Evolutionary conservation across 192 early-diverging fungal genomes (phyloP).

Genomic region (Rhizoclosmatium sp.): DNA sequence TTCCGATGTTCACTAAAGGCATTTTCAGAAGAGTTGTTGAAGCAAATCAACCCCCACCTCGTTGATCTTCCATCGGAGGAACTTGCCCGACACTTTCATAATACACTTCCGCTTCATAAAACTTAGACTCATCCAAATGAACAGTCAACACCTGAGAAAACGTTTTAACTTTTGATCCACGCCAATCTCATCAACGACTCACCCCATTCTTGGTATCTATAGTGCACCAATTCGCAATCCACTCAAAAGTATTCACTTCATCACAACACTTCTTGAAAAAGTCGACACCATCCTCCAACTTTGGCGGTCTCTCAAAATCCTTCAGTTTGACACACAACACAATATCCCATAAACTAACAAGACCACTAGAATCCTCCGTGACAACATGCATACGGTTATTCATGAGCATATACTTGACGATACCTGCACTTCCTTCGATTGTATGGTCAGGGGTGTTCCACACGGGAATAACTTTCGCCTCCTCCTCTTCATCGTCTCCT

Average conservation of each 20-base stretch:
- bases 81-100: conserved; percentile 75
- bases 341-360: conserved; percentile 92
- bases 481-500: conserved; percentile 33
- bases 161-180: not conserved
- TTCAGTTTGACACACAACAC: conserved; percentile 67
- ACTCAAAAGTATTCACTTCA: conserved; percentile 72
- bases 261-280: conserved; percentile 38
- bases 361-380: conserved; percentile 81
- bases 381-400: conserved; percentile 88
- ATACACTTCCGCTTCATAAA: conserved; percentile 91
- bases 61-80: conserved; percentile 69
- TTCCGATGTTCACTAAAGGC: conserved; percentile 77
- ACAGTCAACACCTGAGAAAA: conserved; percentile 70
- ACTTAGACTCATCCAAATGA: conserved; percentile 81
- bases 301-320: not conserved
- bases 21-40: conserved; percentile 1
- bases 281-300: not conserved
- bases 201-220: conserved; percentile 91
- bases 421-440: conserved; percentile 51
- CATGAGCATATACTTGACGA: conserved; percentile 76
- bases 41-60: conserved; percentile 60
- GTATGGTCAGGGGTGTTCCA: conserved; percentile 50
- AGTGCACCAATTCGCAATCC: conserved; percentile 89
- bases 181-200: conserved; percentile 30
- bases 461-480: conserved; percentile 45